Evolutionary conservation across 352 stramenopile species (phyloP), one percentile per base, ranked within the genome.

Genomic region (Blastocystis sp.): DNA sequence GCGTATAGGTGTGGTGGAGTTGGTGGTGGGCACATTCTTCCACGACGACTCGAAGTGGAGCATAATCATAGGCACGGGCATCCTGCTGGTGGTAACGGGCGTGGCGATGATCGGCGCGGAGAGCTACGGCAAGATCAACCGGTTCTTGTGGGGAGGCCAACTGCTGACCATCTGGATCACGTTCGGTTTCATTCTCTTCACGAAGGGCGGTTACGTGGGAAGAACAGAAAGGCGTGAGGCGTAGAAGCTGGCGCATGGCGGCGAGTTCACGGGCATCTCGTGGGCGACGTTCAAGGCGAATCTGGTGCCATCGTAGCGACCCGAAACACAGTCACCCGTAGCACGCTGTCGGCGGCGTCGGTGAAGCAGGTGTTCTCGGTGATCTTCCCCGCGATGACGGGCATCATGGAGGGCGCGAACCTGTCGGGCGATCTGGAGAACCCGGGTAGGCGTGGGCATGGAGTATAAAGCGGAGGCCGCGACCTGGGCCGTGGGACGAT

Each of bases 361-460:
- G 17, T 90, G 61, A 38, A 71, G 23, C 89, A 64, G 9, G 76
- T 89, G 11, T 81, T 23, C 41, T 92, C 91, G 90, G 5, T 95
- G 56, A 91, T 95, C 59, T 95, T 95, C 74, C 92, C 92, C 52
- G 91, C 93, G 4, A 91, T 93, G 23, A 95, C 92, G 7, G 93
- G 93, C 3, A 94, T 94, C 76, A 94, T 94, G 92, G 92, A 94
- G 88, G 92, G 92, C 14, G 89, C 93, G 1, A 95, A 95, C 74
- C 87, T 95, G n/a, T 93, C 90, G 0, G 92, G 92, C 43, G 92
- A 95, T 78, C 84, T 95, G 19, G 92, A 93, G 67, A 91, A 94
- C 86, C 92, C 92, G 60, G 92, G 92, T 92, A 34, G 28, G 28
- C 28, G 28, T 34, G 28, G 28, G 28, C 28, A 0, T 34, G 28